Conservation (phyloP, 2,329 filamentous ascomycete species). For the Apiospora arundinis region DNA sequence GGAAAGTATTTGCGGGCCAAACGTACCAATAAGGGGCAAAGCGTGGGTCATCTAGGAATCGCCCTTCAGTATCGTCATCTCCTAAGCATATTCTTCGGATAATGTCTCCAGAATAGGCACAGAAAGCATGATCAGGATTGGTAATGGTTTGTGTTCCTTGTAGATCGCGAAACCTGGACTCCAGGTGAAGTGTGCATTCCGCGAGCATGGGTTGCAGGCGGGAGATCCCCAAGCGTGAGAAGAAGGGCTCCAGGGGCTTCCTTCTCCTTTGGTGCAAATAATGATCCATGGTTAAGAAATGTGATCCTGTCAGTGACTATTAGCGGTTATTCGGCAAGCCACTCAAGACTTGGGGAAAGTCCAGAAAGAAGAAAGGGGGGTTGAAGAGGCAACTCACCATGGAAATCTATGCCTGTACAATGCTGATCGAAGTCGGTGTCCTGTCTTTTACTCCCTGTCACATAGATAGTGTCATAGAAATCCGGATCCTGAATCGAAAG, state of each 20-base stretch:
- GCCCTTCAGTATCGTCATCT: slow-evolving; percentile 25
- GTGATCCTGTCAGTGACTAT: background rate
- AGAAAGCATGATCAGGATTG: slow-evolving; percentile 23
- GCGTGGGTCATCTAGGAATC: slow-evolving; percentile 31
- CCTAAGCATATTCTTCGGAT: slow-evolving; percentile 31
- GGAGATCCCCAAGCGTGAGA: slow-evolving; percentile 20
- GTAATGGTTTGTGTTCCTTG: slow-evolving; percentile 14
- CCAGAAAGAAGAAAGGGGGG: too few species aligned
- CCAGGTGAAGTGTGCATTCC: background rate
- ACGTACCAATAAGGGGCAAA: slow-evolving; percentile 34
- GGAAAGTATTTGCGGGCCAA: slow-evolving; percentile 22
- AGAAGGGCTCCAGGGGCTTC: slow-evolving; percentile 26
- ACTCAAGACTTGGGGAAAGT: too few species aligned
- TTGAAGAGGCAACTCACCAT: background rate
- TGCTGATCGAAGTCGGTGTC: background rate
- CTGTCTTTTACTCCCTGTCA: slow-evolving; percentile 26
- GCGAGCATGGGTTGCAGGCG: background rate
- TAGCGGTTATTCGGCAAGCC: too few species aligned
- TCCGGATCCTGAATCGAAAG: slow-evolving; percentile 34
- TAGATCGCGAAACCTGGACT: slow-evolving; percentile 6
- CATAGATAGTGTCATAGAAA: slow-evolving; percentile 30
- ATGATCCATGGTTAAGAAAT: slow-evolving; percentile 20
- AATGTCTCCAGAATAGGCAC: slow-evolving; percentile 23
- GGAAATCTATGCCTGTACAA: background rate
- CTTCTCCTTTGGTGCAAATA: slow-evolving; percentile 22